Percentiles rank a stretch among this genome's conserved stretches.
Conservation (phyloP, 2,329 filamentous ascomycete species). For the Colletotrichum sp. region DNA sequence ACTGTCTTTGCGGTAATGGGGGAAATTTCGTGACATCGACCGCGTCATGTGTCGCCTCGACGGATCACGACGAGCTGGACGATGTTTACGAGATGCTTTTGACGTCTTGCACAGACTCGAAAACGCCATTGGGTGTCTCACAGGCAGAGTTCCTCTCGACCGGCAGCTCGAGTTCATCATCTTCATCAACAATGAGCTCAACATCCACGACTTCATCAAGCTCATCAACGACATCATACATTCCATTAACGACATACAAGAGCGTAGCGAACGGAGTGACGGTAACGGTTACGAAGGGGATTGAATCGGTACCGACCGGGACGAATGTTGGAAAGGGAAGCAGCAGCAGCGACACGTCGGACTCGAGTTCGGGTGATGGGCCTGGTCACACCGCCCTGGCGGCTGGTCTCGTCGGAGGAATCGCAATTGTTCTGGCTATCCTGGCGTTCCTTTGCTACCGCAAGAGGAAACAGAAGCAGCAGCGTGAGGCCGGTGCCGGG, state of each 20-base stretch:
- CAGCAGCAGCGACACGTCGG: neutral
- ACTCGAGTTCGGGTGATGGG: neutral
- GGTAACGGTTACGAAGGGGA: slow-evolving; percentile 6
- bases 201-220: neutral
- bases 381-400: neutral
- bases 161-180: neutral
- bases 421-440: neutral
- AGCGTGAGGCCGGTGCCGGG: neutral
- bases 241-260: slow-evolving; percentile 7
- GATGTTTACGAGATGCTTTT: slow-evolving; percentile 49
- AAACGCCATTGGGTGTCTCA: slow-evolving; percentile 47
- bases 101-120: slow-evolving; percentile 47
- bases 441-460: slow-evolving; percentile 13
- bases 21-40: slow-evolving; percentile 53
- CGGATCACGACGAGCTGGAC: slow-evolving; percentile 39
- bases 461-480: neutral
- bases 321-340: neutral
- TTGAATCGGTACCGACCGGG: slow-evolving; percentile 1
- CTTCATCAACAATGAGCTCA: neutral
- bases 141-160: slow-evolving; percentile 44
- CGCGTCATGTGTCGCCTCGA: slow-evolving; percentile 48
- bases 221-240: neutral
- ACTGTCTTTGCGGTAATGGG: slow-evolving; percentile 13
- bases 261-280: slow-evolving; percentile 16
- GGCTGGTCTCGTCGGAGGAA: neutral